phyloP scores from a whole-genome alignment of 306 rosid genomes.

The Castanea sativa region DNA sequence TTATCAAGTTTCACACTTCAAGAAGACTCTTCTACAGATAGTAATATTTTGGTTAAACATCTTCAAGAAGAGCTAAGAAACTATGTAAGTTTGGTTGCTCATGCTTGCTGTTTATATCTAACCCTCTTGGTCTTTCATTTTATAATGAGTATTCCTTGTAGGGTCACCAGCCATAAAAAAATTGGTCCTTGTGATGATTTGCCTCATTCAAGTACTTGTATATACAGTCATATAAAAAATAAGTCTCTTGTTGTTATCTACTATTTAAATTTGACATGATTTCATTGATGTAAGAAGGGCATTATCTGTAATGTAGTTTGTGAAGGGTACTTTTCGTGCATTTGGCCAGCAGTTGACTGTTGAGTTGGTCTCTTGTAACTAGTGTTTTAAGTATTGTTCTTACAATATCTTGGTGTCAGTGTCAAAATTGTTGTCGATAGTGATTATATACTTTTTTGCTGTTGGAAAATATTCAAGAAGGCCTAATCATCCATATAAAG shows the following conservation, averaged over 20 bases:
- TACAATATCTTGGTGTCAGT: background rate
- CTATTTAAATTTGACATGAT: background rate
- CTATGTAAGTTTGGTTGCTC: constrained; percentile 55
- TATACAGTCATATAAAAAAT: background rate
- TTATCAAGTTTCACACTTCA: constrained; percentile 56
- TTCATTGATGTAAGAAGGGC: background rate
- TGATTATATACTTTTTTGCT: background rate
- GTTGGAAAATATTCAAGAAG: background rate
- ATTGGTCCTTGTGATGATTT: background rate
- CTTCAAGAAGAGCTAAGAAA: constrained; percentile 83
- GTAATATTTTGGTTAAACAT: constrained; percentile 60
- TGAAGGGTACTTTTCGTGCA: background rate
- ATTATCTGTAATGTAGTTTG: background rate
- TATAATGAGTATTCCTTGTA: constrained; percentile 11
- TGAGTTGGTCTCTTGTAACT: background rate
- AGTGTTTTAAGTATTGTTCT: background rate
- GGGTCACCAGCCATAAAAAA: background rate
- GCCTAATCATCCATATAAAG: background rate
- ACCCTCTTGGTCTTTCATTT: background rate
- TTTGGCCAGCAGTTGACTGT: background rate
- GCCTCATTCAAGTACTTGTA: background rate
- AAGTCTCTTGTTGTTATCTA: background rate
- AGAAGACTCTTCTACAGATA: constrained; percentile 47
- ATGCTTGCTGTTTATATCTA: constrained; percentile 1
- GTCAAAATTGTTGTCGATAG: background rate